A percentile compares a stretch with the other conserved stretches of the same genome.
These are phyloP conservation scores for Botryotinia narcissicola DNA, from an alignment of 2,329 filamentous ascomycete species.

Conservation along the genomic window DNA sequence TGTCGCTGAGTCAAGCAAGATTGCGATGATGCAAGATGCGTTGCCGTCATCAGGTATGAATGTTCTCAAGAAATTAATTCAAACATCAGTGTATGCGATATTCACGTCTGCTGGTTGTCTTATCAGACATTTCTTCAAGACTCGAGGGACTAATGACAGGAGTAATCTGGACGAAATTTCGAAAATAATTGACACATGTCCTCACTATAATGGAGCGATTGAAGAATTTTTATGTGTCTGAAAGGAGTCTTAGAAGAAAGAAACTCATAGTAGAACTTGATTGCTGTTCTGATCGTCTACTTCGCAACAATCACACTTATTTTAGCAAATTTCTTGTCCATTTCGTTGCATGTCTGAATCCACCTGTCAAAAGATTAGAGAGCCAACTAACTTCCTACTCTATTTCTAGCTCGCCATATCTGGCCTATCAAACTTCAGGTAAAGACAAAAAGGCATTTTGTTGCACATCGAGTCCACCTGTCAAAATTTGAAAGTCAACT, in stretches of 20 bases:
- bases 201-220: neutral
- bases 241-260: neutral
- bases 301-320: neutral
- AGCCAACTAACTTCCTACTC: neutral
- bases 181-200: neutral
- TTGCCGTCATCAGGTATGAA: neutral
- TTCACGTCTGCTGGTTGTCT: neutral
- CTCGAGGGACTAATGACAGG: neutral
- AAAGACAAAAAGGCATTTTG: fast-evolving
- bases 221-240: neutral
- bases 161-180: neutral
- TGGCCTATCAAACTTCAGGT: neutral
- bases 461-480: neutral
- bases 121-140: neutral
- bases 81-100: neutral
- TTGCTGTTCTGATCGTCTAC: neutral
- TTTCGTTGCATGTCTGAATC: neutral
- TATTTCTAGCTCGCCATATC: neutral
- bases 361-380: neutral
- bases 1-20: neutral
- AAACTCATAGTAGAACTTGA: neutral
- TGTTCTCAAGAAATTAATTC: neutral
- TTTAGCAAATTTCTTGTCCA: too few species aligned
- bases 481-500: neutral
- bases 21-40: neutral